Conservation (phyloP, 1,139 yeast genomes). For the Lizanozyma gosingica region DNA sequence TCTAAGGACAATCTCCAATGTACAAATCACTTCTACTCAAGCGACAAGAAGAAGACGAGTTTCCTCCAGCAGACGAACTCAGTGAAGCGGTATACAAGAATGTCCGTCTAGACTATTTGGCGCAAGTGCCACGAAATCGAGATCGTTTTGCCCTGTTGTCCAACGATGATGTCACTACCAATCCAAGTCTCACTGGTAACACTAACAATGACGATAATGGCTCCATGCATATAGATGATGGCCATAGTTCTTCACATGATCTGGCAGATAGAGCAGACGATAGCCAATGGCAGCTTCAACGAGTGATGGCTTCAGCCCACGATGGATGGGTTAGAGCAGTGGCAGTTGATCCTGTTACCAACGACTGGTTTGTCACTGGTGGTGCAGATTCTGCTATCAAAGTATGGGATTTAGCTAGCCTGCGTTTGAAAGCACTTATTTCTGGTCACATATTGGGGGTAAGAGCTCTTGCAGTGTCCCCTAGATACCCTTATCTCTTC, state of each 20-base stretch:
- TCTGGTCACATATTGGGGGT: slow-evolving; percentile 93
- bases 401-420: slow-evolving; percentile 82
- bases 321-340: slow-evolving; percentile 86
- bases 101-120: neutral
- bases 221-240: too few relatives aligned
- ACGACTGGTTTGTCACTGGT: slow-evolving; percentile 89
- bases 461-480: slow-evolving; percentile 64
- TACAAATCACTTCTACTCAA: too few relatives aligned
- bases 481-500: slow-evolving; percentile 77
- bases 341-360: slow-evolving; percentile 70
- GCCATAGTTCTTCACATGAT: neutral
- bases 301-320: slow-evolving; percentile 79
- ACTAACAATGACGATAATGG: neutral
- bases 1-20: too few relatives aligned
- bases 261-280: slow-evolving; percentile 7
- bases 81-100: neutral
- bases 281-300: slow-evolving; percentile 60
- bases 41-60: too few relatives aligned
- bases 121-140: neutral
- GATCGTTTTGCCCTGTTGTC: neutral
- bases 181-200: neutral
- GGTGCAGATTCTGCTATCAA: slow-evolving; percentile 83
- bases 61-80: neutral
- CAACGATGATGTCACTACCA: neutral
- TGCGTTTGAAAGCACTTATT: slow-evolving; percentile 60